phyloP scores from a whole-genome alignment of 2,329 filamentous ascomycete genomes.

The Dothistroma septosporum region DNA sequence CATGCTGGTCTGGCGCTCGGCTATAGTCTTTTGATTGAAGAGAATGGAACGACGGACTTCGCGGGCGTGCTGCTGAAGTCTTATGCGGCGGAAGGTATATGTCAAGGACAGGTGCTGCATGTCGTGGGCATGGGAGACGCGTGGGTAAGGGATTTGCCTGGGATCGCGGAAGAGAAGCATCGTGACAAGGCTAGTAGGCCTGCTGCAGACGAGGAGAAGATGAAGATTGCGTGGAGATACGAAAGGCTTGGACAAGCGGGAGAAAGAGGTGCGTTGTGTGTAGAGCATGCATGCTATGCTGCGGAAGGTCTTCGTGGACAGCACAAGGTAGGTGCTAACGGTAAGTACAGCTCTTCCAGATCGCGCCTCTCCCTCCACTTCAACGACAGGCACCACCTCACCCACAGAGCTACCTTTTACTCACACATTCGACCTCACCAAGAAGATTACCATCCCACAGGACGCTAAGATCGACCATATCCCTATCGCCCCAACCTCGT shows the following conservation, averaged over 20 bases:
- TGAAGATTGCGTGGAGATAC: constrained; percentile 99
- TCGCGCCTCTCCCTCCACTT: constrained; percentile 17
- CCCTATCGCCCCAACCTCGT: constrained; percentile 59
- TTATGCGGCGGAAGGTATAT: constrained; percentile 87
- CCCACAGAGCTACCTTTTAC: constrained; percentile 39
- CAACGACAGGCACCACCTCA: constrained; percentile 6
- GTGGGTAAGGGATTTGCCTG: constrained; percentile 83
- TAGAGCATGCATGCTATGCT: constrained; percentile 11
- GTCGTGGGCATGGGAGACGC: constrained; percentile 72
- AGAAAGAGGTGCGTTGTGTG: constrained; percentile 55
- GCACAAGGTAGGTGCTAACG: constrained; percentile 16
- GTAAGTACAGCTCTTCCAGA: constrained; percentile 31
- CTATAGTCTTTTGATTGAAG: constrained; percentile 74
- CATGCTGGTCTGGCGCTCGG: constrained; percentile 82
- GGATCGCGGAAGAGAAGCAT: constrained; percentile 49
- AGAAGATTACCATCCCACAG: constrained; percentile 43
- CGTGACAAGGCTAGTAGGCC: constrained; percentile 39
- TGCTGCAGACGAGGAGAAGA: constrained; percentile 60
- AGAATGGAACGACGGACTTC: constrained; percentile 92
- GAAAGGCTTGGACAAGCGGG: constrained; percentile 73
- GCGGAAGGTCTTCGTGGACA: constrained; percentile 17
- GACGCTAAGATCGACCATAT: constrained; percentile 43
- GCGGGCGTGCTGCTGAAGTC: constrained; percentile 77
- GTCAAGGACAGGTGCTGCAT: constrained; percentile 86
- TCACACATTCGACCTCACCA: constrained; percentile 52